Evolutionary conservation across 257 asterid genomes (phyloP).

Genomic region (Solanum peruvianum): DNA sequence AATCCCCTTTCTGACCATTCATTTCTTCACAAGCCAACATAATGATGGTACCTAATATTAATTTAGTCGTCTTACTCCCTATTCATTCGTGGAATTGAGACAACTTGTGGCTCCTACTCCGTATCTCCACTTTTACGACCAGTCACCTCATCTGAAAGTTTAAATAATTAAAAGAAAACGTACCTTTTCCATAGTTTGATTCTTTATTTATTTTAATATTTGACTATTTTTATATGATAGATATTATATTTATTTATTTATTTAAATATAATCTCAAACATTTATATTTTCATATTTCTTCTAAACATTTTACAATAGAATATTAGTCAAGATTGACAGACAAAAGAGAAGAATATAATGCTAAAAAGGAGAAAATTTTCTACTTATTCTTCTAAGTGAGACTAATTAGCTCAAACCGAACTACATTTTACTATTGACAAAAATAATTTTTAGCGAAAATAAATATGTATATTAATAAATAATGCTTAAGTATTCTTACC

Average conservation of each 20-base stretch:
- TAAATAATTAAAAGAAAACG: background rate
- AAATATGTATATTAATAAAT: too few species aligned
- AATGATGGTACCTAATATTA: background rate
- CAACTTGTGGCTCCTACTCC: background rate
- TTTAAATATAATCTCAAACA: background rate
- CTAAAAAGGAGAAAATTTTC: background rate
- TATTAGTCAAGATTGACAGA: background rate
- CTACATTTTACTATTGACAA: too few species aligned
- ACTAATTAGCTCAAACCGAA: background rate
- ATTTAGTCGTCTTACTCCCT: background rate
- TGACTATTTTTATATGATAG: background rate
- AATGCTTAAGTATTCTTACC: background rate
- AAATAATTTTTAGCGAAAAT: background rate
- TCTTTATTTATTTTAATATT: background rate
- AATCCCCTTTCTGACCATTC: background rate
- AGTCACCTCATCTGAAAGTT: background rate
- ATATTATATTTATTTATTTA: background rate
- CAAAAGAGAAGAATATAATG: background rate
- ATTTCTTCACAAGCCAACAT: background rate
- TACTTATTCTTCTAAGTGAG: background rate
- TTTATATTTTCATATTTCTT: background rate
- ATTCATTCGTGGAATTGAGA: background rate
- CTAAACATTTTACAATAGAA: background rate
- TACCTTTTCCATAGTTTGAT: background rate
- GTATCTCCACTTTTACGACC: background rate